These are phyloP conservation scores for Lipomyces orientalis DNA, from an alignment of 805 yeast species.

Conservation along the genomic window DNA sequence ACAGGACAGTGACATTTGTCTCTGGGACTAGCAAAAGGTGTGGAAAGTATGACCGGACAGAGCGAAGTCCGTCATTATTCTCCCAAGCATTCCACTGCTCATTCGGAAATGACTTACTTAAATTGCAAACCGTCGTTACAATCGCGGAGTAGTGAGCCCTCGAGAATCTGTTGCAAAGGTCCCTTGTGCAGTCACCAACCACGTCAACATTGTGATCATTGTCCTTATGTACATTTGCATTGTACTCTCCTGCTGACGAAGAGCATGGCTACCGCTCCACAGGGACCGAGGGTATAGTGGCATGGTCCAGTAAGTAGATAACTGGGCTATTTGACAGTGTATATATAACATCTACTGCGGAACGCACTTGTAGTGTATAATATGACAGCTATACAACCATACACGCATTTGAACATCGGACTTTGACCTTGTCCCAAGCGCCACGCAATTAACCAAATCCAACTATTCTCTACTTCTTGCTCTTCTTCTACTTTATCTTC, in stretches of 20 bases:
- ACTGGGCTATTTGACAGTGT: too few species aligned
- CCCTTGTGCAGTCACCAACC: slow-evolving; percentile 3
- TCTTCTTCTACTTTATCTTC: too few species aligned
- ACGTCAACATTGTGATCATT: slow-evolving; percentile 2
- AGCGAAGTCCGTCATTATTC: not conserved
- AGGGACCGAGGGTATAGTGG: not conserved
- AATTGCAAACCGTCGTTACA: slow-evolving; percentile 1
- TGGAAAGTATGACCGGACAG: not conserved
- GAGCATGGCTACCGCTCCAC: slow-evolving; percentile 4
- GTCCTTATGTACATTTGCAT: not conserved
- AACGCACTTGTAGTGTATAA: too few species aligned
- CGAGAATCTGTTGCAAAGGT: too few species aligned
- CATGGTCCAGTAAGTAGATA: too few species aligned
- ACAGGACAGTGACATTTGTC: slow-evolving; percentile 2
- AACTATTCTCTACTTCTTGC: too few species aligned
- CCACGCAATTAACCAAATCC: too few species aligned
- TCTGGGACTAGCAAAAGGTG: not conserved
- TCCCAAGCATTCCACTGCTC: not conserved
- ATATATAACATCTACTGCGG: too few species aligned
- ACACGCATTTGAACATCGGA: too few species aligned
- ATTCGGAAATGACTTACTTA: not conserved
- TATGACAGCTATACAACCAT: too few species aligned
- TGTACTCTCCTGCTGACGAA: not conserved
- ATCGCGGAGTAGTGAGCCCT: too few species aligned
- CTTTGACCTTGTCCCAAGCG: too few species aligned